Evolutionary conservation across 768 basidiomycete species (phyloP), one percentile per base, ranked within the genome.

Genomic region (Leccinellum albellum): DNA sequence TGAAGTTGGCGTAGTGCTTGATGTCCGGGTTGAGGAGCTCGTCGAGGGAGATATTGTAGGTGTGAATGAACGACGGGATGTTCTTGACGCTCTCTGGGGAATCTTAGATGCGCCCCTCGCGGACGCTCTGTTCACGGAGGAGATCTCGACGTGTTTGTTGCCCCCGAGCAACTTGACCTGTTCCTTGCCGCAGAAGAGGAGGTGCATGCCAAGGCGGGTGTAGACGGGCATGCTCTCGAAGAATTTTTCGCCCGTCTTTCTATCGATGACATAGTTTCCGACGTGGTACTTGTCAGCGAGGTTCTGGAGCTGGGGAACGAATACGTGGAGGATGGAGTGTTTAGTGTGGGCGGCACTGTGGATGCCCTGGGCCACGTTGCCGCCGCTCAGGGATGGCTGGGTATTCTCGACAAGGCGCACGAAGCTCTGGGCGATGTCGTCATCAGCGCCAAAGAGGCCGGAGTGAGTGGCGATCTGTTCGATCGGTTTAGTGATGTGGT

Each of bases 211-310:
- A 47, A 88, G 75, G 69, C 84, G 76, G 2, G 82, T 79, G 63
- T 84, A 89, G 45, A 89, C 75, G 1, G 88, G 88, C 88, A 90
- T 90, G 31, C 77, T 78, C 73, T 90, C 88, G 56, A 88, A 89
- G 57, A 85, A 76, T 64, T 77, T 78, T 65, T 83, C 74, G 7
- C 70, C 73, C 1, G 76, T 74, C 7, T 73, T 77, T 37, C 84
- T 74, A 29, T 81, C 69, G 21, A 76, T 65, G 26, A 85, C 83
- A 64, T 73, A 87, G 64, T 87, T 87, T 3, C 85, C 85, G 51
- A 81, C 71, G 54, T 87, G 85, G 59, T 81, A 80, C 28, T 76
- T 70, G 5, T 67, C 62, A 3, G 83, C 84, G 23, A 85, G 70
- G 54, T 76, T 75, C 68, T 86, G 77, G 42, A 86, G 73, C 20